phyloP scores from a whole-genome alignment of 305 asterid genomes.

The Fraxinus sp. region DNA sequence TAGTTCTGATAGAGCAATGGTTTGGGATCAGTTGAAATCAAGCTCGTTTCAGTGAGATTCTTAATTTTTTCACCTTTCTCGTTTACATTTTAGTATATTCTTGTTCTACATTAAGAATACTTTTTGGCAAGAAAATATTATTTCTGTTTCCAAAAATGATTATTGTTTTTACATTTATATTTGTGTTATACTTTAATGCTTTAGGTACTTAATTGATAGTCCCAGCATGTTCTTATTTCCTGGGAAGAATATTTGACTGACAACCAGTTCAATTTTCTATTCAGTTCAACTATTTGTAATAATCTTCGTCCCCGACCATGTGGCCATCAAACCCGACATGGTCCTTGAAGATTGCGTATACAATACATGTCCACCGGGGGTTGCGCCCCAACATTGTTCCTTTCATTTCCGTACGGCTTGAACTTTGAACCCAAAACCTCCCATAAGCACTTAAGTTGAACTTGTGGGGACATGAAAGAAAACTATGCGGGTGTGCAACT shows the following conservation, averaged over 20 bases:
- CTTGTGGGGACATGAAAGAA: neutral
- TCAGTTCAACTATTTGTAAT: neutral
- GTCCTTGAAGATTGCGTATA: neutral
- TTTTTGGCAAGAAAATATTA: neutral
- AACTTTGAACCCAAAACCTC: neutral
- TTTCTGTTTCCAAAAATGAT: neutral
- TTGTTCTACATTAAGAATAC: neutral
- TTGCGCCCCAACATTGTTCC: neutral
- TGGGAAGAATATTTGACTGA: neutral
- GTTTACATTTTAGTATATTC: neutral
- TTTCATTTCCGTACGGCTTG: neutral
- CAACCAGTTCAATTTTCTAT: neutral
- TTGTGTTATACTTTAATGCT: neutral
- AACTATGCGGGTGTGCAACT: neutral
- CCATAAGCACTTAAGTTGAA: neutral
- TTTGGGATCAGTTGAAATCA: slow-evolving; percentile 82
- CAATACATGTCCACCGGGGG: neutral
- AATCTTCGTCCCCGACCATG: neutral
- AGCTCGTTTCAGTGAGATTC: slow-evolving; percentile 74
- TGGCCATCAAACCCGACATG: neutral
- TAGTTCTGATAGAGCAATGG: slow-evolving; percentile 69
- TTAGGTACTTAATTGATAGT: neutral
- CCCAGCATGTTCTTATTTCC: neutral
- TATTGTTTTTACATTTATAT: neutral
- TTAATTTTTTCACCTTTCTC: neutral